phyloP scores from a whole-genome alignment of 176 grass and related monocot species.

The Eragrostis nindensis region DNA sequence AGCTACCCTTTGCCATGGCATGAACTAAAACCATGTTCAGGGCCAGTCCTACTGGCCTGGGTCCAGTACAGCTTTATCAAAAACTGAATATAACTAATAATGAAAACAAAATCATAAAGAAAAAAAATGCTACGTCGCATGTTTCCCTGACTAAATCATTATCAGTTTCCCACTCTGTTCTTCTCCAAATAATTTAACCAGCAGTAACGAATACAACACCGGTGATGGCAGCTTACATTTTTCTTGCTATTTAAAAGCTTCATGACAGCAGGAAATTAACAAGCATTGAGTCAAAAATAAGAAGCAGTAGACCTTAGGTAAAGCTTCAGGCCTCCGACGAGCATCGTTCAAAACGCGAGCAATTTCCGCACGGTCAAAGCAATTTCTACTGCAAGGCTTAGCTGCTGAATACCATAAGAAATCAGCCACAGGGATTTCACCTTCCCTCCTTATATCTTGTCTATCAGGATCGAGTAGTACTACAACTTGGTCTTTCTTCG shows the following conservation, averaged over 20 bases:
- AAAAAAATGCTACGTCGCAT: background rate
- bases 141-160: background rate
- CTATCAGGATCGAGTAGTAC: conserved; percentile 95
- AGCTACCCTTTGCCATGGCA: background rate
- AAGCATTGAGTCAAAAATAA: conserved; percentile 18
- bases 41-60: no score
- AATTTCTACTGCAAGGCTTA: conserved; percentile 95
- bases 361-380: conserved; percentile 97
- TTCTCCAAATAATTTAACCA: conserved; percentile 1
- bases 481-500: conserved; percentile 92
- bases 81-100: background rate
- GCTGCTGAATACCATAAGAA: conserved; percentile 97
- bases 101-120: background rate
- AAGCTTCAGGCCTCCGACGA: conserved; percentile 77
- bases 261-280: conserved; percentile 1
- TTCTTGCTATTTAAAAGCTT: background rate
- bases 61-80: background rate
- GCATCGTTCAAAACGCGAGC: conserved; percentile 98
- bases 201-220: conserved; percentile 11
- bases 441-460: conserved; percentile 89
- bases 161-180: background rate
- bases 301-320: conserved; percentile 72
- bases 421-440: conserved; percentile 87
- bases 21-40: conserved; percentile 18
- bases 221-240: background rate